A percentile compares a stretch with the other conserved stretches of the same genome.
Conservation (phyloP, 768 basidiomycete species). For the Xerocomus spinulosus region DNA sequence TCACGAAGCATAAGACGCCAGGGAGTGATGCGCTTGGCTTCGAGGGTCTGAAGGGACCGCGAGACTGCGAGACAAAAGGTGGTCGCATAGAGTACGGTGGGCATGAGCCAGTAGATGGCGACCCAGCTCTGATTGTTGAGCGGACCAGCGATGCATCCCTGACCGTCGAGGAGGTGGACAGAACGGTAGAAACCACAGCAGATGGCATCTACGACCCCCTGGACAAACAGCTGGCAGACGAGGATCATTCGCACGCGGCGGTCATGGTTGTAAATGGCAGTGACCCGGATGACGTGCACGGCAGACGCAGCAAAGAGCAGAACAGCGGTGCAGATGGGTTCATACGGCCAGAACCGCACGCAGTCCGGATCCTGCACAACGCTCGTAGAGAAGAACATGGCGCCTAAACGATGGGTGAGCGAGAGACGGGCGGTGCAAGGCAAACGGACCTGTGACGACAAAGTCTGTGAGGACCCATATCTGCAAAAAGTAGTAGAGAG, state of each 20-base stretch:
- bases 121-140: constrained; percentile 64
- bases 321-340: constrained; percentile 80
- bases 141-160: constrained; percentile 85
- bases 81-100: constrained; percentile 57
- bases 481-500: constrained; percentile 69
- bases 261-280: constrained; percentile 68
- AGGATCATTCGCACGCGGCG: constrained; percentile 51
- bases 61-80: constrained; percentile 24
- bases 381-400: constrained; percentile 79
- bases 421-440: not conserved
- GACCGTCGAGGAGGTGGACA: constrained; percentile 68
- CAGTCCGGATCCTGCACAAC: constrained; percentile 55
- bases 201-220: constrained; percentile 68
- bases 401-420: constrained; percentile 42
- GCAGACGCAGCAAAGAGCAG: constrained; percentile 67
- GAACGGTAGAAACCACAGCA: constrained; percentile 77
- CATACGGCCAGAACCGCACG: constrained; percentile 72
- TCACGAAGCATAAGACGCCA: constrained; percentile 93
- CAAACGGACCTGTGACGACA: constrained; percentile 56
- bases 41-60: constrained; percentile 23
- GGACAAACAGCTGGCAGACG: constrained; percentile 56
- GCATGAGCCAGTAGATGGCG: constrained; percentile 79
- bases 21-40: constrained; percentile 48
- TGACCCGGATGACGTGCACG: constrained; percentile 73
- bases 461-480: constrained; percentile 80